phyloP scores from a whole-genome alignment of 805 yeast species.

The Lachancea sp. region DNA sequence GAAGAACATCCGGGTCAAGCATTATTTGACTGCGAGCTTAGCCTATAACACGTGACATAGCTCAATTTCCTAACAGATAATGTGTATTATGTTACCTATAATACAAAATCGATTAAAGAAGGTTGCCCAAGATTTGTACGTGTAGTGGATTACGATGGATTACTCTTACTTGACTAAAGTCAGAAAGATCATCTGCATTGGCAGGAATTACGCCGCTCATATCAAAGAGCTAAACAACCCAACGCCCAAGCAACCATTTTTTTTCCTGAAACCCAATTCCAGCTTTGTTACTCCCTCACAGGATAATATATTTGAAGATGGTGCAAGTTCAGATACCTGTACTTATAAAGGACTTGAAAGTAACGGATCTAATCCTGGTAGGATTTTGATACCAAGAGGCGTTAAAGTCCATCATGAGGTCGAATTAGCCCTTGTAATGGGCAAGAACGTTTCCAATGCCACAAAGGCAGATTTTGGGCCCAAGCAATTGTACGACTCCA shows the following conservation, averaged over 20 bases:
- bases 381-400: constrained; percentile 78
- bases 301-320: not conserved
- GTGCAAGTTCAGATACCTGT: constrained; percentile 1
- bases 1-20: too few species aligned
- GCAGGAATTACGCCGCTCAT: constrained; percentile 96
- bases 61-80: too few species aligned
- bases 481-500: constrained; percentile 65
- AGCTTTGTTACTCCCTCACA: constrained; percentile 52
- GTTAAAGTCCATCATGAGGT: constrained; percentile 85
- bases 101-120: too few species aligned
- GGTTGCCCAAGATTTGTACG: too few species aligned
- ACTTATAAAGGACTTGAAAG: constrained; percentile 23
- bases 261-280: constrained; percentile 84
- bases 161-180: constrained; percentile 52
- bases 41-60: too few species aligned
- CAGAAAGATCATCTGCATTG: constrained; percentile 85
- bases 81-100: too few species aligned
- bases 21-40: too few species aligned
- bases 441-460: constrained; percentile 55
- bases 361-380: constrained; percentile 47
- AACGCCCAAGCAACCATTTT: constrained; percentile 82
- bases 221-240: constrained; percentile 81
- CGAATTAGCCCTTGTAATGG: constrained; percentile 77
- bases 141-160: constrained; percentile 40
- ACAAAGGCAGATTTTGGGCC: constrained; percentile 45